Evolutionary conservation across 2,329 filamentous ascomycete species (phyloP), one percentile per base, ranked within the genome.

Genomic region (Penicillium corylophilum): DNA sequence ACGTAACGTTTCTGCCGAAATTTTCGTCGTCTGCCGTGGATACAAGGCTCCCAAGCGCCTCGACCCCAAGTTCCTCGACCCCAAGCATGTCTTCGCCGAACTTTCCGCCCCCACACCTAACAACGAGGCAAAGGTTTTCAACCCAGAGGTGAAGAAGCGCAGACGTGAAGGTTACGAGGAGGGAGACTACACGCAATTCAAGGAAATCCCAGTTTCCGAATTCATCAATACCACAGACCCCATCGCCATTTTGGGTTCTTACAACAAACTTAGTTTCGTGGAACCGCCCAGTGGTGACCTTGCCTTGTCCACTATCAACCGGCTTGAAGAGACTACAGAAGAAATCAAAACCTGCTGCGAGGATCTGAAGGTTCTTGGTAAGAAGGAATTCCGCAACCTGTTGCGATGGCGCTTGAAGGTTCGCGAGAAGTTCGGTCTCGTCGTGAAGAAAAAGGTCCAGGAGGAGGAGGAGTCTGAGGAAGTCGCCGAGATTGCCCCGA

Each of bases 131-230:
- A 96, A 95, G 71, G 94, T 99, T 2, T 99, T 93, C 79, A 96
- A 99, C 60, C 94, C 94, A 0, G 94, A 99, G 69, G 80, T 90
- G 68, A 99, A 97, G 81, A 99, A 96, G 83, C 81, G 94, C 52
- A 97, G 96, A 82, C 82, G 94, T 78, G 93, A 95, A 40, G 94
- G 94, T 79, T 99, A 99, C 61, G 93, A 97, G 61, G 94, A 99
- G 72, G 93, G 90, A 31, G 91, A 99, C 60, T 96, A 87, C 71
- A 93, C 85, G 4, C 90, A 96, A 64, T 95, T 88, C 78, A 95
- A 96, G 70, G 90, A 96, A 66, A 82, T 89, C 2, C 78, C 90
- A 0, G 93, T 92, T 0, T 94, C 87, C 69, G 90, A 96, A 49
- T 99, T 97, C 68, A 92, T 99, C 56, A 88, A 97, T 67, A 95